Conservation (phyloP, 495 filamentous ascomycete genomes). For the Haplographium delicatum region DNA sequence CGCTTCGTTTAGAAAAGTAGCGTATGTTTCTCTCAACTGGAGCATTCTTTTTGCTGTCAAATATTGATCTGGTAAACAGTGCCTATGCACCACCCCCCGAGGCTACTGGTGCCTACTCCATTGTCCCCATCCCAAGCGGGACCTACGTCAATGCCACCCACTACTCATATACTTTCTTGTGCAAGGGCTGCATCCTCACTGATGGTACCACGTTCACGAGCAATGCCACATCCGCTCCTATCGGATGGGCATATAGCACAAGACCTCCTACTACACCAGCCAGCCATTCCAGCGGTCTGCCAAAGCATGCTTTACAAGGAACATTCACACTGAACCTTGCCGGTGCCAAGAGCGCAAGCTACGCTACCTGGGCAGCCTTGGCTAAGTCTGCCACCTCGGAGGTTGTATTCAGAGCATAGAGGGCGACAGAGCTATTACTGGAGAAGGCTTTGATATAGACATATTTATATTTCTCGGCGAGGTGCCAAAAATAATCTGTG, state of each 20-base stretch:
- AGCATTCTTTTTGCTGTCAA: neutral
- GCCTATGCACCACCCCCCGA: conserved; percentile 44
- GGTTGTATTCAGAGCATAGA: no score
- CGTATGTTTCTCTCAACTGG: conserved; percentile 9
- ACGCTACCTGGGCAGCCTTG: neutral
- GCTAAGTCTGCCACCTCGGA: no score
- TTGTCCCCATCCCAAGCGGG: conserved; percentile 20
- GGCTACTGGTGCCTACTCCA: conserved; percentile 24
- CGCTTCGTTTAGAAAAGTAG: conserved; percentile 50
- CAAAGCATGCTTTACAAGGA: neutral
- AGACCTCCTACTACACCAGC: neutral
- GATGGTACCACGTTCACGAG: conserved; percentile 6
- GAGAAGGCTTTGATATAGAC: no score
- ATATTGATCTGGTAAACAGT: conserved; percentile 40
- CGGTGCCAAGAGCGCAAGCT: neutral
- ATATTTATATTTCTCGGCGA: no score
- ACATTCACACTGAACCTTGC: neutral
- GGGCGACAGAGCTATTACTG: no score
- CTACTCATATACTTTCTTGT: conserved; percentile 37
- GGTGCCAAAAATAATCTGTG: no score
- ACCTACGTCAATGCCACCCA: conserved; percentile 32
- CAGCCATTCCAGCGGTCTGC: neutral
- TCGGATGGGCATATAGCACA: neutral
- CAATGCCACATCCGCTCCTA: neutral
- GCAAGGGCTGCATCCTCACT: conserved; percentile 28